Evolutionary conservation across 768 basidiomycete genomes (phyloP).

Genomic region (Rhodosporidiobolus sp.): DNA sequence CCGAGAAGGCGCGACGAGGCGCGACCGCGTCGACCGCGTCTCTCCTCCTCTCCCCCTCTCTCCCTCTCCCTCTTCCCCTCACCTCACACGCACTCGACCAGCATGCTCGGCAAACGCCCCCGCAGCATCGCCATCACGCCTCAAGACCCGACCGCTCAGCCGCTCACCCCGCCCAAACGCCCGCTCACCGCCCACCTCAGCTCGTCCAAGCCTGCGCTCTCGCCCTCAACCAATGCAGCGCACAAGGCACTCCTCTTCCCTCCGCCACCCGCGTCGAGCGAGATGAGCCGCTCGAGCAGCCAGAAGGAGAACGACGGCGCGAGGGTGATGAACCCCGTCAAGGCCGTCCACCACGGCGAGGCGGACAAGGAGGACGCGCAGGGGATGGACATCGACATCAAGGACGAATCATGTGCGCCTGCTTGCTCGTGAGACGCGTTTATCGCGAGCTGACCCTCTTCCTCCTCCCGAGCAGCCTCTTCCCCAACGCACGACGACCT

Average conservation of each 20-base stretch:
- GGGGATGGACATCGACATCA: not conserved
- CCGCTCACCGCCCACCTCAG: not conserved
- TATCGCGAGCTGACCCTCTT: not conserved
- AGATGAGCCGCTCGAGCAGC: not conserved
- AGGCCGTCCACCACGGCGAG: too few relatives aligned
- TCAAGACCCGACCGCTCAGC: not conserved
- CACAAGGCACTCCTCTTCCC: not conserved
- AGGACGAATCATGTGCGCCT: not conserved
- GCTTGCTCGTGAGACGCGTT: not conserved
- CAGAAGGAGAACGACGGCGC: not conserved
- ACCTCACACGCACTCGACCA: not conserved
- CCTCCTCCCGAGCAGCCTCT: not conserved
- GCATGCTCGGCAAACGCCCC: slow-evolving; percentile 9
- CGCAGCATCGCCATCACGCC: not conserved
- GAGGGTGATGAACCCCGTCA: not conserved
- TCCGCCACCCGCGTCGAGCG: not conserved
- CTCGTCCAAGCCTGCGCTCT: not conserved
- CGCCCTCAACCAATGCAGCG: not conserved
- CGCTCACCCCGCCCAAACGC: not conserved
- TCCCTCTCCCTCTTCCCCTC: not conserved
- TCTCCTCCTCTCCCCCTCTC: not conserved
- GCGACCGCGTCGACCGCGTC: not conserved
- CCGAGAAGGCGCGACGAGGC: too few relatives aligned
- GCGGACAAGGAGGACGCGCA: not conserved
- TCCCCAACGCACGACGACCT: slow-evolving; percentile 6